Evolutionary conservation across 257 asterid species (phyloP).

Genomic region (Perilla frutescens): DNA sequence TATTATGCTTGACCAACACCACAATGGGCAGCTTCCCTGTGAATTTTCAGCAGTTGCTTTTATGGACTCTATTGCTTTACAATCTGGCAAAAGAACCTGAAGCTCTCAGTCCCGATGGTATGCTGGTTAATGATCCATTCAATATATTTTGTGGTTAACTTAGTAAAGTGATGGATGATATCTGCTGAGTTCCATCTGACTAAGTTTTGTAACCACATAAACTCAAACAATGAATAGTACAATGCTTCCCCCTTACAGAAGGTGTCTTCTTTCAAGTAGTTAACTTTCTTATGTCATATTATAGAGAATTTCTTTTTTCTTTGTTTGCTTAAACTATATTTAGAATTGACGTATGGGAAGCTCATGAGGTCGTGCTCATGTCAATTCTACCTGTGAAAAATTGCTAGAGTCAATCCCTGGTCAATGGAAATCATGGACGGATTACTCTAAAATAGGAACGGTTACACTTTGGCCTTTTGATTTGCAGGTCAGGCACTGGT

Average conservation of each 20-base stretch:
- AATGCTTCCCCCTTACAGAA: not conserved
- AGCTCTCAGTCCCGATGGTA: conserved; percentile 84
- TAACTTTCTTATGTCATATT: conserved; percentile 1
- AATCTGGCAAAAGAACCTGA: conserved; percentile 43
- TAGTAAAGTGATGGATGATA: conserved; percentile 25
- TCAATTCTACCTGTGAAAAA: conserved; percentile 21
- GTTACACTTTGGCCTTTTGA: conserved; percentile 23
- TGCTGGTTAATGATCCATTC: conserved; percentile 24
- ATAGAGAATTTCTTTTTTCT: not conserved
- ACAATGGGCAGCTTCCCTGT: conserved; percentile 57
- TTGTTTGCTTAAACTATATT: conserved; percentile 1
- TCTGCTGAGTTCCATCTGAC: not conserved
- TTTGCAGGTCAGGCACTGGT: conserved; percentile 82
- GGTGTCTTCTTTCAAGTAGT: conserved; percentile 10
- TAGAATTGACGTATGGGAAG: conserved; percentile 16
- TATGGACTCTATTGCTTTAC: conserved; percentile 51
- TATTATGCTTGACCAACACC: conserved; percentile 52
- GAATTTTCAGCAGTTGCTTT: conserved; percentile 52
- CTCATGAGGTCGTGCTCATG: conserved; percentile 21
- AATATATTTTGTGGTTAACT: conserved; percentile 2
- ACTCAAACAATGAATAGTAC: not conserved
- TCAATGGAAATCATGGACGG: conserved; percentile 16
- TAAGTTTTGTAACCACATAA: conserved; percentile 8
- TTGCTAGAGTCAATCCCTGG: conserved; percentile 2
- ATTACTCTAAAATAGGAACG: conserved; percentile 18